Conservation (phyloP, 179 eudicot genomes). For the Spergularia azorica region DNA sequence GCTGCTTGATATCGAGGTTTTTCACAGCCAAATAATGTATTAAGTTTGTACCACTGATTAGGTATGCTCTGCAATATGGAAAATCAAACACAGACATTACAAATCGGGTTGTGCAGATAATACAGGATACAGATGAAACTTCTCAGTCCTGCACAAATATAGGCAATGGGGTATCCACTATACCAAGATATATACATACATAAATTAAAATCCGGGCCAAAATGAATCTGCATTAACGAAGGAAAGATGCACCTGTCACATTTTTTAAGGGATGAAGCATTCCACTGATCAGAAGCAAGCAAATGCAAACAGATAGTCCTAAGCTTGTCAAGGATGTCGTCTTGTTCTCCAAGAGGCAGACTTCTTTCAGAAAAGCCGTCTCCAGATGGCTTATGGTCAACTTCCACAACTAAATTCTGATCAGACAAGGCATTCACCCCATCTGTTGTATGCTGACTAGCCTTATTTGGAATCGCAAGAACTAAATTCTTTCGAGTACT, state of each 20-base stretch:
- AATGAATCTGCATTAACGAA: no score
- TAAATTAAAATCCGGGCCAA: no score
- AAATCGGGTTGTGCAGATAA: neutral
- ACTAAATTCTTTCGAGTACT: neutral
- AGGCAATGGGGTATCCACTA: no score
- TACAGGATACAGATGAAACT: neutral
- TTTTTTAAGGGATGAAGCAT: conserved; percentile 12
- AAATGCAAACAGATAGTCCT: conserved; percentile 14
- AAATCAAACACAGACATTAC: neutral
- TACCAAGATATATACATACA: no score
- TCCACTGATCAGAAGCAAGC: conserved; percentile 20
- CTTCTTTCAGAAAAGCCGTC: conserved; percentile 2
- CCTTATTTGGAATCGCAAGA: conserved; percentile 12
- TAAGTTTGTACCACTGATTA: conserved; percentile 42
- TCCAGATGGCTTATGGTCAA: neutral
- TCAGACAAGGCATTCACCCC: neutral
- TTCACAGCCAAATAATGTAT: conserved; percentile 53
- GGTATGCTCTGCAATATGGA: conserved; percentile 52
- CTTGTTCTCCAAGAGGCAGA: neutral
- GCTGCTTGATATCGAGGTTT: conserved; percentile 48
- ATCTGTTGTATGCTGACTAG: neutral
- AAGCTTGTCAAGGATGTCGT: conserved; percentile 16
- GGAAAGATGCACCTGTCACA: conserved; percentile 19
- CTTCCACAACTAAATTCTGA: neutral
- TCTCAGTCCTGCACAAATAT: no score